Base-by-base conservation (phyloP, 1,284 basidiomycete species). In the Pseudozyma thailandica region DNA sequence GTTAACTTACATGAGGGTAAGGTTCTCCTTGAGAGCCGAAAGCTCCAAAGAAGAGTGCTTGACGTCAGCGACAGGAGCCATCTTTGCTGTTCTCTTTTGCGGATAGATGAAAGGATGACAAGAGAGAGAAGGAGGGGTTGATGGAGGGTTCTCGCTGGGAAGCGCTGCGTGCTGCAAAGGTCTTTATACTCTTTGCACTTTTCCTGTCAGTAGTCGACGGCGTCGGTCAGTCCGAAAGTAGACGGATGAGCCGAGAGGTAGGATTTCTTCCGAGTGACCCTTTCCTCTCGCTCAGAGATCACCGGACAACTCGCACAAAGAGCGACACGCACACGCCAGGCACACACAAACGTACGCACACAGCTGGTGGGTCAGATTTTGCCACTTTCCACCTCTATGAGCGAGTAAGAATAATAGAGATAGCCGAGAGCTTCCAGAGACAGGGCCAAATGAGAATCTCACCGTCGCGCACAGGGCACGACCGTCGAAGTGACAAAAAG, bases 11-110 rank as follows among this genome's bases (percentile, higher is more conserved):
- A 72, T 72, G 16, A 75, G 50, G 28, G 62, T 75, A 38, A 75
- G 73, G 50, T 74, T 74, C 59, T 74, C 68, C 54, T 68, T 74
- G 50, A 74, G 72, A 44, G 50, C 61, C n/a, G 55, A 57, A 35
- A 75, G 64, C 52, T 60, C 63, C 52, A 51, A 21, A 20, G 52
- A 27, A 41, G 68, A 55, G 42, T 49, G 26, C 48, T 57, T 53
- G 51, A 41, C 51, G 50, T 69, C 58, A 43, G 62, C 62, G 39
- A 70, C 65, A 18, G 65, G 71, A 45, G 71, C 65, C 71, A 74
- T 74, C 13, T 9, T 65, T 41, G 44, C 4, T 35, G n/a, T 35
- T 35, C 33, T 35, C 15, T 35, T 12, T 16, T 35, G 8, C n/a
- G n/a, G 16, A 41, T 4, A 23, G 27, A 30, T 16, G 12, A 44